Conservation (phyloP, 768 basidiomycete genomes). For the Panaeolus cyanescens region DNA sequence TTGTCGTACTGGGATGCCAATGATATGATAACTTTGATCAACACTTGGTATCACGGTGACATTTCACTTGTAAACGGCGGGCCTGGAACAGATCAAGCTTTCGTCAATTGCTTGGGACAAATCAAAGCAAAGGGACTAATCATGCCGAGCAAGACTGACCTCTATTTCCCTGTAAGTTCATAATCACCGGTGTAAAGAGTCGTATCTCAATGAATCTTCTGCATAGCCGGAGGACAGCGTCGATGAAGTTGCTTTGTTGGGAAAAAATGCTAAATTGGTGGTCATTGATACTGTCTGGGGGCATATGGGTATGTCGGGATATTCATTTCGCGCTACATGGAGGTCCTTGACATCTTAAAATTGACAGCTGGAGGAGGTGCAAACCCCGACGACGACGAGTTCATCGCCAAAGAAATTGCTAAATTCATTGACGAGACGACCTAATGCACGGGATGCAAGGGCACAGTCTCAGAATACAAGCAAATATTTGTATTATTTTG, state of each 20-base stretch:
- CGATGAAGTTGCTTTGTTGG: slow-evolving; percentile 44
- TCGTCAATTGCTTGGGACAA: slow-evolving; percentile 26
- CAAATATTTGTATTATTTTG: too few species aligned
- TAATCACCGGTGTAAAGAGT: background rate
- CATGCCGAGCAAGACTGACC: slow-evolving; percentile 61
- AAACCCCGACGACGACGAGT: slow-evolving; percentile 39
- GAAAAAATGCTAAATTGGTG: slow-evolving; percentile 42
- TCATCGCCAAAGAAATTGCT: slow-evolving; percentile 43
- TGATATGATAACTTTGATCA: slow-evolving; percentile 47
- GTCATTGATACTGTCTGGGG: slow-evolving; percentile 63
- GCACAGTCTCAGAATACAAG: too few species aligned
- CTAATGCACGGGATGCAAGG: too few species aligned
- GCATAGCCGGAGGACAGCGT: slow-evolving; percentile 58
- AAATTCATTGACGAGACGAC: slow-evolving; percentile 43
- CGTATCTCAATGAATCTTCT: background rate
- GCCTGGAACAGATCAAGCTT: background rate
- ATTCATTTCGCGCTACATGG: background rate
- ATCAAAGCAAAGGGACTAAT: slow-evolving; percentile 56
- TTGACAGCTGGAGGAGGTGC: slow-evolving; percentile 44
- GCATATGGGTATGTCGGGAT: slow-evolving; percentile 45
- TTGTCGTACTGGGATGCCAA: slow-evolving; percentile 54
- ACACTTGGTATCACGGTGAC: slow-evolving; percentile 54
- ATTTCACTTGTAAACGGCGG: slow-evolving; percentile 45
- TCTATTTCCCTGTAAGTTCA: slow-evolving; percentile 52
- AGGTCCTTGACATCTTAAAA: background rate